These are phyloP conservation scores for Phyllosticta paracitricarpa DNA, from an alignment of 2,329 filamentous ascomycete genomes.

Conservation along the genomic window DNA sequence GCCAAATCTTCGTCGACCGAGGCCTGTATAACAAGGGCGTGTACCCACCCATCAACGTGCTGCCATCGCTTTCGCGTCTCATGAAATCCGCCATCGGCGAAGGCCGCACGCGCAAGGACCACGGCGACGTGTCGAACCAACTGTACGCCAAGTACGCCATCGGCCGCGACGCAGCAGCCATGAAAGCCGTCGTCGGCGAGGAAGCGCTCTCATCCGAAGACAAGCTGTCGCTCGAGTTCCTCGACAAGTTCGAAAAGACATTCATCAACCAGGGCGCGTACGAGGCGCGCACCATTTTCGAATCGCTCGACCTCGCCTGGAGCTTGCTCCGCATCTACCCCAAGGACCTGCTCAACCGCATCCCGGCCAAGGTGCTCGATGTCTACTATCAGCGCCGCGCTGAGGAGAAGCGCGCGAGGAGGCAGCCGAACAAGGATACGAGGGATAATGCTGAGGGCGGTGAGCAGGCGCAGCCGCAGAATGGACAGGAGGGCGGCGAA, in stretches of 20 bases:
- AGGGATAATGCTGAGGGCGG: conserved; percentile 30
- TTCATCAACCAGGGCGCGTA: conserved; percentile 91
- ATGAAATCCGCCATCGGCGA: conserved; percentile 99
- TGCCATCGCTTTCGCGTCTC: conserved; percentile 94
- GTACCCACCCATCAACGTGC: conserved; percentile 97
- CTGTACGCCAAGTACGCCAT: conserved; percentile 99
- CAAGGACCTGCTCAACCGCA: conserved; percentile 92
- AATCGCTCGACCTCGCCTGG: conserved; percentile 94
- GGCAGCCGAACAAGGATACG: conserved; percentile 31
- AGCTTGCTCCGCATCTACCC: conserved; percentile 93
- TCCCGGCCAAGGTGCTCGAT: conserved; percentile 44
- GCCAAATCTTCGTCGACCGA: conserved; percentile 96
- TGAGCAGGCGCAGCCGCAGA: background rate
- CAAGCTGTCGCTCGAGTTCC: conserved; percentile 93
- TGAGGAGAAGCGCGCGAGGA: conserved; percentile 24
- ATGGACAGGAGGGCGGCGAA: background rate
- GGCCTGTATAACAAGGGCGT: conserved; percentile 91
- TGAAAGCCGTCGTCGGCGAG: conserved; percentile 99
- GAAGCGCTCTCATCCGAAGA: conserved; percentile 92
- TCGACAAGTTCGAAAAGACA: conserved; percentile 94
- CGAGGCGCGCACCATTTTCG: conserved; percentile 82
- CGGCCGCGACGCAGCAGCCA: conserved; percentile 91
- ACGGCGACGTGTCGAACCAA: conserved; percentile 98
- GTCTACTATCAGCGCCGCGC: conserved; percentile 39
- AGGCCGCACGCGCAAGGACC: conserved; percentile 90